Conservation (phyloP, 1,139 yeast species). For the Kodamaea suecica region DNA sequence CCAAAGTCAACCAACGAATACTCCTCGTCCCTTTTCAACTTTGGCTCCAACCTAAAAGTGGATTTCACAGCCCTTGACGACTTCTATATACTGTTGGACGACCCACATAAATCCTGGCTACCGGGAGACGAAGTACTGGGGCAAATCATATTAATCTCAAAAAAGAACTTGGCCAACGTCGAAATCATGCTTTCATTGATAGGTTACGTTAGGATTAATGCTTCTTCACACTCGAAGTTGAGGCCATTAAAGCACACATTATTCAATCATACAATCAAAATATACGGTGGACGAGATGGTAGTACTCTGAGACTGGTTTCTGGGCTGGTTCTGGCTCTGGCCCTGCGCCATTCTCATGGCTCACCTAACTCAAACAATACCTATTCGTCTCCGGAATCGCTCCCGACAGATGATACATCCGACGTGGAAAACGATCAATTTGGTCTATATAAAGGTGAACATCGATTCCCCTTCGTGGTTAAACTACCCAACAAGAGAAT, state of each 20-base stretch:
- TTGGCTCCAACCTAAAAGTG: constrained; percentile 25
- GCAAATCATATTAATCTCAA: constrained; percentile 53
- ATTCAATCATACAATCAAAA: constrained; percentile 60
- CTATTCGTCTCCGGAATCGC: neutral
- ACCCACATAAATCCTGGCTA: constrained; percentile 65
- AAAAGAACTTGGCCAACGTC: constrained; percentile 54
- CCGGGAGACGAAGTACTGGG: constrained; percentile 74
- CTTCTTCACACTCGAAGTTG: constrained; percentile 48
- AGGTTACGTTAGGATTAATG: constrained; percentile 57
- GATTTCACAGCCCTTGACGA: constrained; percentile 53
- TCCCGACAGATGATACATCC: constrained; percentile 12
- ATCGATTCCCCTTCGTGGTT: constrained; percentile 80
- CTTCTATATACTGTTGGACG: constrained; percentile 65
- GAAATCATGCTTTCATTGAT: constrained; percentile 50
- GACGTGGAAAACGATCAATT: neutral
- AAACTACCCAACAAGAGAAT: constrained; percentile 69
- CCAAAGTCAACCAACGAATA: no score
- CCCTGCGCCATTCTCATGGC: neutral
- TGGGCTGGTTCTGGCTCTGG: neutral
- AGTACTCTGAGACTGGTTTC: neutral
- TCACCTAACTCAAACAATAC: constrained; percentile 1
- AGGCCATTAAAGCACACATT: constrained; percentile 51
- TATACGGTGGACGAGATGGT: constrained; percentile 49
- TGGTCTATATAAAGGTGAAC: constrained; percentile 76
- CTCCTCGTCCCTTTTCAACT: constrained; percentile 4